Evolutionary conservation across 2,329 filamentous ascomycete genomes (phyloP).

Genomic region (Fusarium avenaceum): DNA sequence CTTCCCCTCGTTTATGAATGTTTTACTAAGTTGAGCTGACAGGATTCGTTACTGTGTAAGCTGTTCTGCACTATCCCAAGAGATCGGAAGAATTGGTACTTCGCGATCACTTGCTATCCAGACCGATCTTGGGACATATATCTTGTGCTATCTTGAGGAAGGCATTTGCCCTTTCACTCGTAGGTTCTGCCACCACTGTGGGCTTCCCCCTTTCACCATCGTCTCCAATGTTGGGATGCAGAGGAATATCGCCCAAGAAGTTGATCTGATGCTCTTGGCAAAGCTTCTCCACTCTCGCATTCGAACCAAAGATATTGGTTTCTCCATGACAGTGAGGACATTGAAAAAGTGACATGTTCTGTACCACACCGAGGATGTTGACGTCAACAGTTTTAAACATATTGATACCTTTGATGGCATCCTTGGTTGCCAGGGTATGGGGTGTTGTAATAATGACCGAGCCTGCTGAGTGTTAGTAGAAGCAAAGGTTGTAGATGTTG

Average conservation of each 20-base stretch:
- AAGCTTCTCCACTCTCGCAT: slow-evolving; percentile 73
- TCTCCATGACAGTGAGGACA: slow-evolving; percentile 83
- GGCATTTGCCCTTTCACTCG: slow-evolving; percentile 76
- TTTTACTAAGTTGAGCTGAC: slow-evolving; percentile 38
- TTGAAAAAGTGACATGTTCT: slow-evolving; percentile 90
- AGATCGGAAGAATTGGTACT: slow-evolving; percentile 6
- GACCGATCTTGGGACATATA: slow-evolving; percentile 62
- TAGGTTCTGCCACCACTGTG: slow-evolving; percentile 88
- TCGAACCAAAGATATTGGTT: slow-evolving; percentile 80
- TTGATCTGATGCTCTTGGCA: slow-evolving; percentile 80
- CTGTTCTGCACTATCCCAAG: slow-evolving; percentile 11
- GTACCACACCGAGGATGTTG: slow-evolving; percentile 86
- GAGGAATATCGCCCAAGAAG: slow-evolving; percentile 89
- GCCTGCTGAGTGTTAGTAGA: slow-evolving; percentile 58
- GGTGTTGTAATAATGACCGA: slow-evolving; percentile 92
- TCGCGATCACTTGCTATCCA: slow-evolving; percentile 36
- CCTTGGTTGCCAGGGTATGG: slow-evolving; percentile 91
- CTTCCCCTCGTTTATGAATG: slow-evolving; percentile 21
- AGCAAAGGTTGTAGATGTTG: neutral
- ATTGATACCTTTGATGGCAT: slow-evolving; percentile 90
- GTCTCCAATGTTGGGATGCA: slow-evolving; percentile 87
- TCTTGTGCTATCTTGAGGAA: slow-evolving; percentile 79
- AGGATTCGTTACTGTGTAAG: slow-evolving; percentile 25
- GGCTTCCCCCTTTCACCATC: slow-evolving; percentile 90
- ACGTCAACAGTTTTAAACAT: slow-evolving; percentile 91